phyloP scores from a whole-genome alignment of 805 yeast species.

The Brettanomyces naardenensis region DNA sequence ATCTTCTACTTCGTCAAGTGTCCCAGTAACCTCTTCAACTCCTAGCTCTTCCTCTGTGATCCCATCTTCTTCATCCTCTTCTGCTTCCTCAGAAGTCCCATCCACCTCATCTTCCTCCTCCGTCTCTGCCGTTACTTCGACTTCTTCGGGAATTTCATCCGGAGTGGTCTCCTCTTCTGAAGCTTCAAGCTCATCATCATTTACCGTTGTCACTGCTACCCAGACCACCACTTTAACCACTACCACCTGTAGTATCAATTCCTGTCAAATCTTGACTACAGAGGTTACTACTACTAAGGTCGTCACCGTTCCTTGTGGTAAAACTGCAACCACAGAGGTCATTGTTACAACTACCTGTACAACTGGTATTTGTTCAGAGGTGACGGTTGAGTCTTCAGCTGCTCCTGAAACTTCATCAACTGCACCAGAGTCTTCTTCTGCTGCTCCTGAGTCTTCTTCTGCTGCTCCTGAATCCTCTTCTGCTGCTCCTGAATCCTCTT shows the following conservation, averaged over 20 bases:
- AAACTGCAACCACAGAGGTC: neutral
- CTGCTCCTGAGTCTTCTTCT: too few species aligned
- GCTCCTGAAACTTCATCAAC: neutral
- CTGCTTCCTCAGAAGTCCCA: neutral
- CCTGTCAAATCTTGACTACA: neutral
- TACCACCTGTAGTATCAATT: neutral
- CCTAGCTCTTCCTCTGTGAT: too few species aligned
- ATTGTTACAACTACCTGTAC: neutral
- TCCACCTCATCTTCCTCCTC: neutral
- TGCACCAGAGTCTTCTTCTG: too few species aligned
- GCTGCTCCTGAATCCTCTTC: too few species aligned
- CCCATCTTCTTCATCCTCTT: neutral
- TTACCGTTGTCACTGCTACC: neutral
- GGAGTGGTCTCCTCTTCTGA: neutral
- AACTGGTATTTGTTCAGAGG: neutral
- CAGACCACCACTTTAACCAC: neutral
- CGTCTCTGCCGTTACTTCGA: neutral
- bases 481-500: too few species aligned
- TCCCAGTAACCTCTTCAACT: neutral
- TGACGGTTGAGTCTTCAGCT: neutral
- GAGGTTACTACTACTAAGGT: neutral
- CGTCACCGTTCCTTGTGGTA: neutral
- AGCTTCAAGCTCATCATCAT: neutral
- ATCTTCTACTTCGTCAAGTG: neutral
- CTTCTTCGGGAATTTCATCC: constrained; percentile 1